Base-by-base conservation (phyloP, 768 basidiomycete genomes). In the Collybia nuda region DNA sequence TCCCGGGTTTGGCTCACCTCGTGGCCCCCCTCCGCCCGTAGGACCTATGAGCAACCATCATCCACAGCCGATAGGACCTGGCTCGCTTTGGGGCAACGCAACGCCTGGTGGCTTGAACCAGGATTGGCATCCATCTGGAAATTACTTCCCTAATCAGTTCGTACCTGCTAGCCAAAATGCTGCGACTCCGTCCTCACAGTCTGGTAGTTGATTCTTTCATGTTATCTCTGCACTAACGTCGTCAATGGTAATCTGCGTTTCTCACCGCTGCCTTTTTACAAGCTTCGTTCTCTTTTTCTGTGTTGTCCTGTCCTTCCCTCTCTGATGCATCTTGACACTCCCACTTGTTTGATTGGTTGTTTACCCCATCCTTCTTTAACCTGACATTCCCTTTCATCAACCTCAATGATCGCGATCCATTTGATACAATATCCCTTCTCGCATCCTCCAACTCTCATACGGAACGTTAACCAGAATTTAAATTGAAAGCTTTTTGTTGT, bases 91-190 rank as follows among this genome's bases (percentile, higher is more conserved):
- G 75, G 74, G 74, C 8, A 47, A 47, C 2, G 42, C 57, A 2
- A 55, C 61, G 1, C 49, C 59, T 35, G 44, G 47, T 6, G 15
- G 56, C 35, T 5, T 51, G 23, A 49, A 56, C 46, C 63, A 76
- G 7, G 75, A 78, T 15, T 85, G 82, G 82, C 81, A 80, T 52
- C 69, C 77, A 9, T 54, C 75, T 28, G 61, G 69, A 2, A 62
- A 66, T 21, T 82, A 78, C 58, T 82, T 77, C 59, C 48, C 56
- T 24, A 71, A 67, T 39, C 67, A 74, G 36, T 84, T 80, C 55
- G 57, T 78, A 47, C 32, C 32, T 32, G 32, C 32, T 32, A 69
- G 71, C 36, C 77, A 70, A 52, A 75, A 78, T 42, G 66, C 82
- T 37, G 73, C 82, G 15, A 76, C 82, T n/a, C 73, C 84, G 44